Percentiles rank a stretch among this genome's conserved stretches.
phyloP scores from a whole-genome alignment of 345 rosid species.

The Acer campestre region DNA sequence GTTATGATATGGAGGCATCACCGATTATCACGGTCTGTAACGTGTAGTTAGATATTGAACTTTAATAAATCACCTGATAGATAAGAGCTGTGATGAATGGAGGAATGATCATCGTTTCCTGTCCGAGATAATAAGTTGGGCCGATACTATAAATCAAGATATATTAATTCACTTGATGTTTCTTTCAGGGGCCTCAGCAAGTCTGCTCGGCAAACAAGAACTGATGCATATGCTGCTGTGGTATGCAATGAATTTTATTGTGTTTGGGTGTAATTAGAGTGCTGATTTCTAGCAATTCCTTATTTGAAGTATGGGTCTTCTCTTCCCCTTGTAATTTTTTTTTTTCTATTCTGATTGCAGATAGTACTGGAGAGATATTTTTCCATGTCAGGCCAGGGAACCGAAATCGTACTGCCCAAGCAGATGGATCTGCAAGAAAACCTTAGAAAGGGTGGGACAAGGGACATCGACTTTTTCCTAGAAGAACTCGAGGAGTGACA shows the following conservation, averaged over 20 bases:
- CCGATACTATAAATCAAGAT: not conserved
- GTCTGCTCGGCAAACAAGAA: constrained; percentile 50
- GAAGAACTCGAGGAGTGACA: constrained; percentile 27
- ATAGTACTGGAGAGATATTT: constrained; percentile 87
- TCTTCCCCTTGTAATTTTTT: not conserved
- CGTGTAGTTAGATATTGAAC: no score
- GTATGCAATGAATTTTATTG: constrained; percentile 35
- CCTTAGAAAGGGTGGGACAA: constrained; percentile 51
- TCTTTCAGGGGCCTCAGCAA: constrained; percentile 74
- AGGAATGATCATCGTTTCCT: not conserved
- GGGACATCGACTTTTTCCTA: constrained; percentile 55
- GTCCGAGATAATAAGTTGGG: not conserved
- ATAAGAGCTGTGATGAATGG: not conserved
- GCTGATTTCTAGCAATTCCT: not conserved
- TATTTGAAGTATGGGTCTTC: not conserved
- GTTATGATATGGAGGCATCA: not conserved
- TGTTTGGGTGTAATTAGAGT: not conserved
- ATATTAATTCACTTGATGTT: not conserved
- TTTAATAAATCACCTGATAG: not conserved
- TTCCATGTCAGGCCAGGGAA: constrained; percentile 52
- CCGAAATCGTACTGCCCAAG: constrained; percentile 80
- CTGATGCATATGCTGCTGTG: constrained; percentile 87
- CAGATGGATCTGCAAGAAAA: constrained; percentile 68
- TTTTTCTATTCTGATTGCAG: constrained; percentile 39
- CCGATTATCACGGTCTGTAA: not conserved